Evolutionary conservation across 2,329 filamentous ascomycete species (phyloP).

Genomic region (Diaporthe batatas): DNA sequence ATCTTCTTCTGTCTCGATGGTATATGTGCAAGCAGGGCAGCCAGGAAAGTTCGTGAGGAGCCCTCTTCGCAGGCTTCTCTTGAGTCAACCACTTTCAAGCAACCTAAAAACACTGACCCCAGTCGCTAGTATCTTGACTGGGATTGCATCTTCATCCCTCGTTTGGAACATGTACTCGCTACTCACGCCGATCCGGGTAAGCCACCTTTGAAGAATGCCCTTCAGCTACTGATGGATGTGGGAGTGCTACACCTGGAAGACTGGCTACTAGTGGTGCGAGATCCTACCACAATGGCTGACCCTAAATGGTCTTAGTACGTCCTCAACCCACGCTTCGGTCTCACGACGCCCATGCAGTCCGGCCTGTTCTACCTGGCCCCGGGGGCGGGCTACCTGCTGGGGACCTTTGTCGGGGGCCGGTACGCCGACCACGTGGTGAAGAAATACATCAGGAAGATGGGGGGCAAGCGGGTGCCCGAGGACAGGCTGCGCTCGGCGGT

Average conservation of each 20-base stretch:
- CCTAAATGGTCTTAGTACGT: constrained; percentile 60
- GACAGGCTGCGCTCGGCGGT: constrained; percentile 75
- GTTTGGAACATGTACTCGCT: constrained; percentile 81
- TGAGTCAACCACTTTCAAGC: no score
- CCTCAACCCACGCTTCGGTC: constrained; percentile 76
- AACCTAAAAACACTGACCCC: constrained; percentile 6
- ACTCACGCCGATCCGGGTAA: constrained; percentile 71
- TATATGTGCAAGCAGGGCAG: no score
- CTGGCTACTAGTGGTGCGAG: neutral
- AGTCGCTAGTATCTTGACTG: constrained; percentile 58
- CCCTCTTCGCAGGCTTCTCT: no score
- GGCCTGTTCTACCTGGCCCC: constrained; percentile 80
- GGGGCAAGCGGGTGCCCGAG: constrained; percentile 73
- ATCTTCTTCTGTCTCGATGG: neutral
- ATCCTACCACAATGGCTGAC: neutral
- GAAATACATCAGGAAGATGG: constrained; percentile 66
- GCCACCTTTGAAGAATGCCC: neutral
- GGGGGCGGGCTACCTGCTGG: constrained; percentile 74
- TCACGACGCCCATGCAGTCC: constrained; percentile 72
- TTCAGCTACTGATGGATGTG: neutral
- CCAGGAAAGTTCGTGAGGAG: no score
- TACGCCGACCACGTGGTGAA: constrained; percentile 76
- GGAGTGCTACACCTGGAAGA: neutral
- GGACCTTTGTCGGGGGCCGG: constrained; percentile 77
- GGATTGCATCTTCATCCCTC: constrained; percentile 69